These are phyloP conservation scores for Ceratocystis huliohia DNA, from an alignment of 2,329 filamentous ascomycete species.

Conservation along the genomic window DNA sequence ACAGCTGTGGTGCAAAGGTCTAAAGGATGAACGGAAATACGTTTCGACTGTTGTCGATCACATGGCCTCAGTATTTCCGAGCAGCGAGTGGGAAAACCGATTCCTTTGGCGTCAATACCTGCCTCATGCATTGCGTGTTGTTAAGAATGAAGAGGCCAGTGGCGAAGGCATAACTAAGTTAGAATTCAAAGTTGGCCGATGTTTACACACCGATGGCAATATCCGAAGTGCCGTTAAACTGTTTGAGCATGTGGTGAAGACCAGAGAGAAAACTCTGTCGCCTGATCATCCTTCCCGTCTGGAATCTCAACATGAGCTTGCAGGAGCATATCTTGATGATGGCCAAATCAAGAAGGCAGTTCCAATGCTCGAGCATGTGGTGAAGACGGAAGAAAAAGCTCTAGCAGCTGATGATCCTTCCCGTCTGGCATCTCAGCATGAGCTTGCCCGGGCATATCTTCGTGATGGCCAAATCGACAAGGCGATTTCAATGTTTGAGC, in stretches of 20 bases:
- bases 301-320: rapidly evolving
- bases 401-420: not conserved
- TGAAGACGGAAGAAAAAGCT: not conserved
- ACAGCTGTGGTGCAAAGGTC: not conserved
- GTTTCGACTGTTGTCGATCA: not conserved
- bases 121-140: not conserved
- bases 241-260: not conserved
- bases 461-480: too few relatives aligned
- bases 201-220: not conserved
- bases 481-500: too few relatives aligned
- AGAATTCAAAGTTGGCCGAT: not conserved
- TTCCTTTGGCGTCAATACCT: not conserved
- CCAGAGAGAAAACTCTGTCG: not conserved
- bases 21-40: not conserved
- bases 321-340: not conserved
- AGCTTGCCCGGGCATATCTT: too few relatives aligned
- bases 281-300: not conserved
- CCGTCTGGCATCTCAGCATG: not conserved
- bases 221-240: not conserved
- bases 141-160: not conserved
- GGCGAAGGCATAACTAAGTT: too few relatives aligned
- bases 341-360: not conserved
- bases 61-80: not conserved
- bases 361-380: not conserved
- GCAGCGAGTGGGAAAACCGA: not conserved